Percentiles rank a stretch among this genome's conserved stretches.
Evolutionary conservation across 2,329 filamentous ascomycete genomes (phyloP).

Genomic region (Aureobasidium zeae): DNA sequence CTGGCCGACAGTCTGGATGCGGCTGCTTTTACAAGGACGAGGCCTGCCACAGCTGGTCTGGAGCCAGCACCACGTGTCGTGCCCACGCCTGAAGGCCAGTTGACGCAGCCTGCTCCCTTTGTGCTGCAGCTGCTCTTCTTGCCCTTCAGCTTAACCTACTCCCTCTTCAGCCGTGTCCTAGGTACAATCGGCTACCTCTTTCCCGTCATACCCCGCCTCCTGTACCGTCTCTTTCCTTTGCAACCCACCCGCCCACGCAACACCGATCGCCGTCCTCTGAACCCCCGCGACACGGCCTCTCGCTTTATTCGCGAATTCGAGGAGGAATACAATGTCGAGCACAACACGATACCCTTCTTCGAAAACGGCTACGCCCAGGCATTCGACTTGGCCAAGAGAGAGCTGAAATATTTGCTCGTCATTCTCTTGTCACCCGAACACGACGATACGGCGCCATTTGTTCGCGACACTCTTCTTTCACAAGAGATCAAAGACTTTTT

Average conservation of each 20-base stretch:
- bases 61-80: slow-evolving; percentile 78
- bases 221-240: slow-evolving; percentile 44
- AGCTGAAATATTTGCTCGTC: slow-evolving; percentile 85
- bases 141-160: slow-evolving; percentile 71
- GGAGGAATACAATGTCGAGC: slow-evolving; percentile 66
- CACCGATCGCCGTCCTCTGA: slow-evolving; percentile 60
- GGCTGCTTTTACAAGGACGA: slow-evolving; percentile 17
- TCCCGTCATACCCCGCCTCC: slow-evolving; percentile 64
- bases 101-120: slow-evolving; percentile 61
- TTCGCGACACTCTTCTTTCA: slow-evolving; percentile 70
- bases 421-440: slow-evolving; percentile 86
- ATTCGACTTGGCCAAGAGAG: slow-evolving; percentile 78
- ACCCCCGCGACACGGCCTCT: slow-evolving; percentile 77
- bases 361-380: slow-evolving; percentile 89
- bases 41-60: slow-evolving; percentile 30
- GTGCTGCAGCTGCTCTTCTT: slow-evolving; percentile 69
- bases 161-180: slow-evolving; percentile 58
- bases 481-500: slow-evolving; percentile 66
- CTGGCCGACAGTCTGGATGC: slow-evolving; percentile 47
- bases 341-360: slow-evolving; percentile 62
- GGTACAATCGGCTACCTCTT: slow-evolving; percentile 68
- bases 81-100: slow-evolving; percentile 58
- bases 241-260: slow-evolving; percentile 49
- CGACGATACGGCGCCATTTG: slow-evolving; percentile 77
- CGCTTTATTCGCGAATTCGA: slow-evolving; percentile 90